Percentiles rank a stretch among this genome's conserved stretches.
Conservation (phyloP, 2,329 filamentous ascomycete species). For the Nemania sp. region DNA sequence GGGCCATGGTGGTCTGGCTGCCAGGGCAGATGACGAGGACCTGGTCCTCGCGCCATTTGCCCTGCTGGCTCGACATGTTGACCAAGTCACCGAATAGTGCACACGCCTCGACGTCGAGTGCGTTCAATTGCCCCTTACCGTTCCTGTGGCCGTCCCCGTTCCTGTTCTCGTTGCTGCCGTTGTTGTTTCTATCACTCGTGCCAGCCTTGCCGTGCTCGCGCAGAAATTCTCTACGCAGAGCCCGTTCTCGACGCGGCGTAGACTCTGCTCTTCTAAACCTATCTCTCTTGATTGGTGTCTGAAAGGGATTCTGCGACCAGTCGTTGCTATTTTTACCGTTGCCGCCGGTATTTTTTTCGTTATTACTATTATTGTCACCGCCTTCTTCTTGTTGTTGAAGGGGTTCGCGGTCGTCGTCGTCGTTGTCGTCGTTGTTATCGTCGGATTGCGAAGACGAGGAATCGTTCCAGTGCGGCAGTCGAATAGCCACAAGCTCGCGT, state of each 20-base stretch:
- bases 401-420: slow-evolving; percentile 5
- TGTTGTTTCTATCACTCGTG: background rate
- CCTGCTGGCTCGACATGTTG: slow-evolving; percentile 66
- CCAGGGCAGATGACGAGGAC: slow-evolving; percentile 81
- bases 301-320: background rate
- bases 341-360: background rate
- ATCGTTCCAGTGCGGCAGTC: slow-evolving; percentile 32
- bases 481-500: slow-evolving; percentile 42
- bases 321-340: background rate
- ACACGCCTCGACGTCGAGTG: background rate
- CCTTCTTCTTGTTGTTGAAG: slow-evolving; percentile 8
- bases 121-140: slow-evolving; percentile 9
- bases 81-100: slow-evolving; percentile 13
- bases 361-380: background rate
- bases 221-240: slow-evolving; percentile 32
- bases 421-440: slow-evolving; percentile 12
- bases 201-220: slow-evolving; percentile 16
- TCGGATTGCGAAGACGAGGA: slow-evolving; percentile 25
- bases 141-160: slow-evolving; percentile 2
- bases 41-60: slow-evolving; percentile 74
- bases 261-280: background rate
- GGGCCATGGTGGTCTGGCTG: slow-evolving; percentile 89
- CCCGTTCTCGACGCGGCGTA: slow-evolving; percentile 40
- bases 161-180: background rate
- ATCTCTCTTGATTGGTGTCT: slow-evolving; percentile 18